These are phyloP conservation scores for Boletellus ananas DNA, from an alignment of 768 basidiomycete genomes.

Conservation along the genomic window DNA sequence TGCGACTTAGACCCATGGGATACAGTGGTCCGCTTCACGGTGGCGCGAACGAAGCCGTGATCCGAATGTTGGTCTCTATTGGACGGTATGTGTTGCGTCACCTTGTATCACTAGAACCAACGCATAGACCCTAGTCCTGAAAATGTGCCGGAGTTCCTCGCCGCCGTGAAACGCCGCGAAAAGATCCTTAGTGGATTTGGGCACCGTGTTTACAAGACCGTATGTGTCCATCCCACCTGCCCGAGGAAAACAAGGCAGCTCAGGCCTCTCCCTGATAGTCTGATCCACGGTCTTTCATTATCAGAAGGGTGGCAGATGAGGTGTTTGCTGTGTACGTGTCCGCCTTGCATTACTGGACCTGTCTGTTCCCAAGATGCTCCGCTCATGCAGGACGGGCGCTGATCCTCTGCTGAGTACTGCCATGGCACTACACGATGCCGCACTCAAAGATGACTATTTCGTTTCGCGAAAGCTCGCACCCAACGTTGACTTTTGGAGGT, in stretches of 20 bases:
- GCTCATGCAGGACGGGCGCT: conserved; percentile 61
- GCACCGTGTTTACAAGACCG: conserved; percentile 80
- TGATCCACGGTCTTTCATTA: conserved; percentile 88
- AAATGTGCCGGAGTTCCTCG: conserved; percentile 82
- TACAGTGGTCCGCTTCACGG: conserved; percentile 42
- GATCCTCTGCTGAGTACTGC: conserved; percentile 86
- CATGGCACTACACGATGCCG: conserved; percentile 82
- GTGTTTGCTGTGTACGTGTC: conserved; percentile 78
- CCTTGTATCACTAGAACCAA: background rate
- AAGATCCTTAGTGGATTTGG: conserved; percentile 90
- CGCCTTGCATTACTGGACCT: background rate
- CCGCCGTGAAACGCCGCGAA: conserved; percentile 83
- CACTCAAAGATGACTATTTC: conserved; percentile 90
- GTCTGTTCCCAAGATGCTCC: background rate
- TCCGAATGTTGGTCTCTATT: conserved; percentile 88
- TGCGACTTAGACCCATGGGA: background rate
- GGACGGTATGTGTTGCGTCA: conserved; percentile 53
- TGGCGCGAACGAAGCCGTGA: conserved; percentile 91
- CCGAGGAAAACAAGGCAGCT: background rate
- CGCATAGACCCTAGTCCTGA: conserved; percentile 48
- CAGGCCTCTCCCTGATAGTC: conserved; percentile 43
- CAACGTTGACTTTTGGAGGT: conserved; percentile 88
- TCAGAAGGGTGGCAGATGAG: conserved; percentile 85
- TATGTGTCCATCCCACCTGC: conserved; percentile 26
- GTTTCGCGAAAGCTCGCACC: conserved; percentile 76